Evolutionary conservation across 805 yeast genomes (phyloP).

Genomic region (Candida suzukii): DNA sequence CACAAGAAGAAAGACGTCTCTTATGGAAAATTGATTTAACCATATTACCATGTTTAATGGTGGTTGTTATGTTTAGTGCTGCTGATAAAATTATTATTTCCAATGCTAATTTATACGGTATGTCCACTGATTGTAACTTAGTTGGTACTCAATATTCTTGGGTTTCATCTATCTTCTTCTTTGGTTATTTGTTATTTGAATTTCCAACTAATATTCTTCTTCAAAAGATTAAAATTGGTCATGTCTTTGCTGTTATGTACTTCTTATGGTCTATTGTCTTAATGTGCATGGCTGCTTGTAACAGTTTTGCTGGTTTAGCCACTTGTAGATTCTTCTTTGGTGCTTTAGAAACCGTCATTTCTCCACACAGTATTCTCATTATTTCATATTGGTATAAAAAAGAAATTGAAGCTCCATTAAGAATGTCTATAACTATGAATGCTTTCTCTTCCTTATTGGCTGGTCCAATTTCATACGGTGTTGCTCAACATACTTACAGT

Average conservation of each 20-base stretch:
- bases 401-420: constrained; percentile 14
- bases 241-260: constrained; percentile 37
- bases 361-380: constrained; percentile 23
- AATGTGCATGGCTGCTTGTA: constrained; percentile 39
- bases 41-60: constrained; percentile 40
- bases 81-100: constrained; percentile 50
- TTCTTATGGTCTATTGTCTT: constrained; percentile 55
- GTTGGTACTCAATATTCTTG: constrained; percentile 28
- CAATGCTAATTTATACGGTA: constrained; percentile 49
- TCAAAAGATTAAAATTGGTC: constrained; percentile 51
- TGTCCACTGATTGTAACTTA: constrained; percentile 41
- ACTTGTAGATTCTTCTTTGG: constrained; percentile 38
- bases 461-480: constrained; percentile 17
- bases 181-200: constrained; percentile 53
- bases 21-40: constrained; percentile 37
- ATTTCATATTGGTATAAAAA: constrained; percentile 23
- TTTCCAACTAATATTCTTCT: constrained; percentile 22
- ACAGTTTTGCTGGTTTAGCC: constrained; percentile 32
- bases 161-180: constrained; percentile 26
- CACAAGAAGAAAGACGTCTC: constrained; percentile 4
- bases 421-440: constrained; percentile 28
- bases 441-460: constrained; percentile 16
- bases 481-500: constrained; percentile 27
- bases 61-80: constrained; percentile 42
- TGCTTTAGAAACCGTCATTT: constrained; percentile 34